These are phyloP conservation scores for Beauveria scarabaeidicola DNA, from an alignment of 2,329 filamentous ascomycete genomes.

Conservation along the genomic window DNA sequence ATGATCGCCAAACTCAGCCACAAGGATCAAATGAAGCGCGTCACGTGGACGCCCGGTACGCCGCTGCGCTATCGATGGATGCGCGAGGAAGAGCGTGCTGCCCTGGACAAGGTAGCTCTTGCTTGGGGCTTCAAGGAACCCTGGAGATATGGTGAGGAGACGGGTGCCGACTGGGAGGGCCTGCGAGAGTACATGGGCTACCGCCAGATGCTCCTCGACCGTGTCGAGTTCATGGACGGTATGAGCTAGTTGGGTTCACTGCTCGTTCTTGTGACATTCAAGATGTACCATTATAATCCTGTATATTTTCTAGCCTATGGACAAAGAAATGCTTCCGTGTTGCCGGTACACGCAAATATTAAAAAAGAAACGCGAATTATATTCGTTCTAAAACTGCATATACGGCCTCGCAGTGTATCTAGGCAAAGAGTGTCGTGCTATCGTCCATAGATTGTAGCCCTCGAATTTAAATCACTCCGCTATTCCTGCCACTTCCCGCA, in stretches of 20 bases:
- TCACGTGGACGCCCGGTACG: conserved; percentile 81
- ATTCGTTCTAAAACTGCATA: background rate
- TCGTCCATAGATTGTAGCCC: background rate
- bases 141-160: conserved; percentile 77
- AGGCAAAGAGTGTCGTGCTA: background rate
- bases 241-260: conserved; percentile 46
- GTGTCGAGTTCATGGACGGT: conserved; percentile 82
- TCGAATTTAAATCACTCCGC: background rate
- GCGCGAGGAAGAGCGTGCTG: conserved; percentile 80
- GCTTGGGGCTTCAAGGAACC: conserved; percentile 87
- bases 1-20: conserved; percentile 75
- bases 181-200: conserved; percentile 75
- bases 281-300: conserved; percentile 7
- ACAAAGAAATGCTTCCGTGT: background rate
- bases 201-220: conserved; percentile 84
- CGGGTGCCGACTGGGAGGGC: conserved; percentile 80
- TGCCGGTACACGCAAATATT: background rate
- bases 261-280: background rate
- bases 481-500: background rate
- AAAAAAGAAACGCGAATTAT: background rate
- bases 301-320: conserved; percentile 2
- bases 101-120: conserved; percentile 75
- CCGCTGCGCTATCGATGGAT: conserved; percentile 76
- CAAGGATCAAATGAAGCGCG: conserved; percentile 91
- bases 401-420: background rate